These are phyloP conservation scores for Triticum turgidum DNA, from an alignment of 176 grass and related monocot genomes.

Conservation along the genomic window DNA sequence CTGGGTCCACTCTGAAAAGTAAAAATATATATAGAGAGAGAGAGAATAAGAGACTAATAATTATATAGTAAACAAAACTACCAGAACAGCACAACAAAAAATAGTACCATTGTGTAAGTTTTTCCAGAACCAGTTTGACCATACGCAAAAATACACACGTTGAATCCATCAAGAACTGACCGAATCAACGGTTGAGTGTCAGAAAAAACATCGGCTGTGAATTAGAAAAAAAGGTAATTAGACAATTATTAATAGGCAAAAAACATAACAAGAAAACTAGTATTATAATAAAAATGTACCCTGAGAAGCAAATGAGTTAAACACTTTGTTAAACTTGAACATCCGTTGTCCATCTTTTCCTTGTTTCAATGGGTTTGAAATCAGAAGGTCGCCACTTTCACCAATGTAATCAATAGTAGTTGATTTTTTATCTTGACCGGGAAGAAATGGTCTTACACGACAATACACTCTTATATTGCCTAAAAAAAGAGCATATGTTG, in stretches of 20 bases:
- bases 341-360: slow-evolving; percentile 83
- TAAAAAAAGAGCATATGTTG: background rate
- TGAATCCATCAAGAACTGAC: slow-evolving; percentile 93
- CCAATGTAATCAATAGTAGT: slow-evolving; percentile 85
- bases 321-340: slow-evolving; percentile 99
- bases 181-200: slow-evolving; percentile 87
- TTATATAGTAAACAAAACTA: slow-evolving; percentile 2
- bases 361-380: slow-evolving; percentile 83
- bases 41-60: slow-evolving; percentile 15
- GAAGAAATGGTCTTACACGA: slow-evolving; percentile 89
- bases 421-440: slow-evolving; percentile 74
- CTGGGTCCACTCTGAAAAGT: slow-evolving; percentile 76
- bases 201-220: slow-evolving; percentile 80
- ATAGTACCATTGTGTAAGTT: slow-evolving; percentile 91
- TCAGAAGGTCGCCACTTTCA: slow-evolving; percentile 82
- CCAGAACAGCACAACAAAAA: background rate
- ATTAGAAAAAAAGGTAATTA: slow-evolving; percentile 17
- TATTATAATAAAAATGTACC: slow-evolving; percentile 39
- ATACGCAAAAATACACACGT: slow-evolving; percentile 98
- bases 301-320: slow-evolving; percentile 62
- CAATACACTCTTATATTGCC: slow-evolving; percentile 99
- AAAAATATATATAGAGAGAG: slow-evolving; percentile 1
- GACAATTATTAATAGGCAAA: background rate
- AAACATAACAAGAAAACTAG: background rate
- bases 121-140: slow-evolving; percentile 98